Percentiles rank a stretch among this genome's conserved stretches.
Conservation (phyloP, 495 filamentous ascomycete genomes). For the Paragyromitra xinjiangensis region DNA sequence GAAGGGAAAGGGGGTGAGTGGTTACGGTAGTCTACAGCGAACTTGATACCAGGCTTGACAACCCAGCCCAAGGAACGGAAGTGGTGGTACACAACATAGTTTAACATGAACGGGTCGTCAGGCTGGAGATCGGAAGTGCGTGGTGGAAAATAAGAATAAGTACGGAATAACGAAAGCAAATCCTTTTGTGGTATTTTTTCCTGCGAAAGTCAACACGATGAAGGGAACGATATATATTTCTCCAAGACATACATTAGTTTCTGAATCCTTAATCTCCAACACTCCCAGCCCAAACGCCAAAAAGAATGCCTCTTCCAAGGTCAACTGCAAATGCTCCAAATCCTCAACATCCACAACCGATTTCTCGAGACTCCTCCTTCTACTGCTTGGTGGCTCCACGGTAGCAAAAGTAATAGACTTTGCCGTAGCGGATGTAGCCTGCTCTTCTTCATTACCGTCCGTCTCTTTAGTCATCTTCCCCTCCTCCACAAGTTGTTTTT, state of each 20-base stretch:
- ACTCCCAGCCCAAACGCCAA: constrained; percentile 81
- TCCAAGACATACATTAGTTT: constrained; percentile 59
- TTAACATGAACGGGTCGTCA: constrained; percentile 84
- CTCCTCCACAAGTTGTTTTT: constrained; percentile 71
- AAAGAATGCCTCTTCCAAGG: constrained; percentile 91
- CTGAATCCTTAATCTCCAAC: constrained; percentile 71
- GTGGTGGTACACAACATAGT: constrained; percentile 92
- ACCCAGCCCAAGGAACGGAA: constrained; percentile 97
- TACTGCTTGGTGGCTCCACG: constrained; percentile 43
- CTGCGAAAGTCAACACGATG: constrained; percentile 50
- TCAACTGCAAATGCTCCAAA: constrained; percentile 90
- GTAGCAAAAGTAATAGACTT: constrained; percentile 49
- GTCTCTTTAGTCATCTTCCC: constrained; percentile 61
- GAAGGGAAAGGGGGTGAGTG: constrained; percentile 15
- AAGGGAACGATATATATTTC: constrained; percentile 51
- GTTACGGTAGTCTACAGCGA: constrained; percentile 80
- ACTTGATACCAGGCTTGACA: constrained; percentile 92
- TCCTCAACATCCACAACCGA: constrained; percentile 65
- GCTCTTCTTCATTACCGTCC: constrained; percentile 16
- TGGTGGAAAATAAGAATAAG: constrained; percentile 74
- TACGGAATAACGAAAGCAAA: constrained; percentile 72
- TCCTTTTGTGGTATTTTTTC: constrained; percentile 62
- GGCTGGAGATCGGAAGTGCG: constrained; percentile 62
- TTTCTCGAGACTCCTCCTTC: constrained; percentile 42
- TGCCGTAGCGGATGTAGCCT: constrained; percentile 13